Evolutionary conservation across 352 stramenopile species (phyloP), one percentile per base, ranked within the genome.

Genomic region (Hyaloperonospora arabidopsidis): DNA sequence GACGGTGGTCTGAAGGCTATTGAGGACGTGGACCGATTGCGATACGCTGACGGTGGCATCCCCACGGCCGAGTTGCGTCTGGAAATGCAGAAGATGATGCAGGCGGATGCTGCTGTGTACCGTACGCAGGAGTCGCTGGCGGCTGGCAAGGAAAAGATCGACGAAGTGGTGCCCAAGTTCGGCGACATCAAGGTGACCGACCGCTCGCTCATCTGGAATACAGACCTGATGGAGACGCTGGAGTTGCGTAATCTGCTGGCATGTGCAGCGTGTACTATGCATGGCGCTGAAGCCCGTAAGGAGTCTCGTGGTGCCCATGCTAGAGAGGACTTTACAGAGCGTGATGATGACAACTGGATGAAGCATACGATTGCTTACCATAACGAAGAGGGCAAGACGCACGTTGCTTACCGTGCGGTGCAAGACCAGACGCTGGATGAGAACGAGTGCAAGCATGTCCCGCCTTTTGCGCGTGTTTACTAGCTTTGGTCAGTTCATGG

Each of bases 171-270:
- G 25, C 54, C 87, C 18, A 90, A 87, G 54, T 97, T 98, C 69
- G 74, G 90, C 29, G 87, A 98, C 66, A 79, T 98, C 23, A 82
- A 90, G 40, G 86, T 98, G 28, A 96, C 84, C 5, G 95, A 98
- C 72, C 89, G 94, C 39, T 97, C 86, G 53, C 73, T 98, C 0
- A 94, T 98, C 54, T 98, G 95, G 95, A 98, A 98, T 71, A 98
- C 95, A 23, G 94, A 98, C 65, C 72, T 98, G 6, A 93, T 97
- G 18, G 95, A 98, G 72, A 97, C 93, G 18, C 71, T 98, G n/a
- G 92, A 98, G 74, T 68, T 98, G 47, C 79, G 89, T 41, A 98
- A 98, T 67, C 67, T 98, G 23, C 57, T 98, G 1, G 81, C 69
- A 1, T 97, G 95, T 59, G 95, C 95, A 34, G 74, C 89, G 3